Base-by-base conservation (phyloP, 306 rosid genomes). In the Sicyos baderoa region DNA sequence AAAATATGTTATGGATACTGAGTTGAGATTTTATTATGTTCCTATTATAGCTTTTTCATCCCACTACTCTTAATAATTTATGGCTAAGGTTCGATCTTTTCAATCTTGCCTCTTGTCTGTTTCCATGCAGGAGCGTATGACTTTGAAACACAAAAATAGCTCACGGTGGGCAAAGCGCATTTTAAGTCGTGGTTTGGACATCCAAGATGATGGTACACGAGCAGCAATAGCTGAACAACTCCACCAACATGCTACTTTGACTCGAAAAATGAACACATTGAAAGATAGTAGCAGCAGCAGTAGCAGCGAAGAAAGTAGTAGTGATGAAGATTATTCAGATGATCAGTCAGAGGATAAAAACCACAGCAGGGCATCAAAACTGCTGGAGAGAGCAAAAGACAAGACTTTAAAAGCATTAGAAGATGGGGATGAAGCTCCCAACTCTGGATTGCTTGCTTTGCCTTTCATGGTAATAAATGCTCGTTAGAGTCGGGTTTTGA, bases 191-290 rank as follows among this genome's bases (percentile, higher is more conserved):
- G 91, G 99, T 79, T 74, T 88, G 69, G 69, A 77, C 65, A 77
- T 51, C 18, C 99, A 93, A 84, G 96, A 93, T 79, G 99, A 93
- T 53, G 96, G 96, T 57, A 93, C 99, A 71, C 89, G 97, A 45
- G 84, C 83, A 77, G 99, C 97, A 16, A 79, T 93, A 70, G 76
- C 84, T 13, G 97, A 93, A 72, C 91, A 85, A 76, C 88, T 84
- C 71, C 87, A 75, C 62, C 71, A 76, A 74, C 97, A 88, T 58
- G 58, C 85, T 59, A 83, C 71, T 19, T 84, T 93, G 88, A 86
- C 90, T 54, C 85, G 97, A 79, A 93, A 93, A 84, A 84, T 79
- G 82, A 82, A 86, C 62, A 77, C 96, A 29, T 81, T 90, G 94
- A 85, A 79, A 35, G 96, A 75, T 29, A 73, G 83, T 35, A 86